phyloP scores from a whole-genome alignment of 2,329 filamentous ascomycete genomes.

The Colletotrichum melonis region DNA sequence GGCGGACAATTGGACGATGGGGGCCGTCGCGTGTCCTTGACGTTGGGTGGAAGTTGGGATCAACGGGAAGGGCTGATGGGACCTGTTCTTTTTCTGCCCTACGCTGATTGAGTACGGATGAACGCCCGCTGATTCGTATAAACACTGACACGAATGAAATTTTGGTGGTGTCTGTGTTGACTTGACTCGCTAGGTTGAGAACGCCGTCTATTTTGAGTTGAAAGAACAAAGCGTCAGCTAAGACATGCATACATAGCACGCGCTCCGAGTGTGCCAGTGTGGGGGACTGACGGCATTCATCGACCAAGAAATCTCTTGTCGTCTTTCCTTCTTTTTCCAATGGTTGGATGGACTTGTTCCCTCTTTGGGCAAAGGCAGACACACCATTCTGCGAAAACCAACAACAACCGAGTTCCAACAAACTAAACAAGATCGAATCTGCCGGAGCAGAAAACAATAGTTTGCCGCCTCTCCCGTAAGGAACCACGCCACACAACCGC shows the following conservation, averaged over 20 bases:
- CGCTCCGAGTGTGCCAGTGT: not conserved
- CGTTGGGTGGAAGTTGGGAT: not conserved
- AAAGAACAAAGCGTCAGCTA: not conserved
- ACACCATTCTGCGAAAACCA: not conserved
- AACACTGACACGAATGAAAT: not conserved
- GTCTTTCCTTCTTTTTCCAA: slow-evolving; percentile 4
- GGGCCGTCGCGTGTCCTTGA: not conserved
- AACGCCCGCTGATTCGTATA: not conserved
- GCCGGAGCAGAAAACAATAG: not conserved
- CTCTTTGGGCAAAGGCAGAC: slow-evolving; percentile 5
- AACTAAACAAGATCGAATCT: not conserved
- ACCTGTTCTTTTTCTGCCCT: not conserved
- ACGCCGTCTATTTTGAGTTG: slow-evolving; percentile 8
- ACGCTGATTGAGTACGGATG: not conserved
- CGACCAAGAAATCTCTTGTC: not conserved
- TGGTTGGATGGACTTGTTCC: slow-evolving; percentile 20
- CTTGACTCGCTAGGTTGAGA: not conserved
- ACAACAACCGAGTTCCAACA: not conserved
- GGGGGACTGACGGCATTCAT: not conserved
- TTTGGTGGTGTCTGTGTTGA: not conserved
- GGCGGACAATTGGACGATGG: not conserved
- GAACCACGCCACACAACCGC: not conserved
- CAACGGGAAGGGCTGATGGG: slow-evolving; percentile 5
- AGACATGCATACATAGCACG: not conserved
- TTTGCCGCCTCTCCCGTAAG: slow-evolving; percentile 21